These are phyloP conservation scores for Fraxinus xanthoxyloides DNA, from an alignment of 305 asterid genomes.

Conservation along the genomic window DNA sequence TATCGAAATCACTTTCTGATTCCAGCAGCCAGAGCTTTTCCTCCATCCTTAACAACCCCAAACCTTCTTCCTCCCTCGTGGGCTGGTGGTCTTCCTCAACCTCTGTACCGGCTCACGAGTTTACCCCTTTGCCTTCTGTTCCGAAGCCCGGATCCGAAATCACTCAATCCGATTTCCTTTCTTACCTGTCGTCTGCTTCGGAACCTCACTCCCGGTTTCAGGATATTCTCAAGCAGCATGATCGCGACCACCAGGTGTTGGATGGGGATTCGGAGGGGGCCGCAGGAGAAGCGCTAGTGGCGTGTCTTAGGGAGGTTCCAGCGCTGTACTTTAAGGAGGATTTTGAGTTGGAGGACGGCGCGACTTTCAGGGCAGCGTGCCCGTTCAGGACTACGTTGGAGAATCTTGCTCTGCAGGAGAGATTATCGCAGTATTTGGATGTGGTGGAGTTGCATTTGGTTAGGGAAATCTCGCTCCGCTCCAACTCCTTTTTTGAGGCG, in stretches of 20 bases:
- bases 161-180: slow-evolving; percentile 60
- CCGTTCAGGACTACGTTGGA: slow-evolving; percentile 79
- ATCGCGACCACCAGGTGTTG: slow-evolving; percentile 67
- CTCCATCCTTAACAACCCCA: slow-evolving; percentile 93
- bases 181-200: slow-evolving; percentile 61
- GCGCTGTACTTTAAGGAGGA: slow-evolving; percentile 90
- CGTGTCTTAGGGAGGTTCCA: slow-evolving; percentile 94
- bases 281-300: slow-evolving; percentile 90
- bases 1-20: slow-evolving; percentile 45
- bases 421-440: slow-evolving; percentile 93
- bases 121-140: slow-evolving; percentile 50
- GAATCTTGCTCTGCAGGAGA: slow-evolving; percentile 86
- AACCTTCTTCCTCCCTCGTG: slow-evolving; percentile 61
- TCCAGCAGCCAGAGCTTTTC: slow-evolving; percentile 79
- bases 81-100: slow-evolving; percentile 83
- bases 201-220: slow-evolving; percentile 74
- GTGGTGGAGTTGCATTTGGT: slow-evolving; percentile 97
- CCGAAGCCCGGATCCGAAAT: slow-evolving; percentile 80
- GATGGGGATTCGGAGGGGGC: slow-evolving; percentile 43
- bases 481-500: slow-evolving; percentile 91
- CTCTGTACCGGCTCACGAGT: slow-evolving; percentile 70
- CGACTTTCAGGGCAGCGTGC: slow-evolving; percentile 82
- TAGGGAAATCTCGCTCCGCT: slow-evolving; percentile 89
- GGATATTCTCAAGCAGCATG: slow-evolving; percentile 81
- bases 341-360: slow-evolving; percentile 87